These are phyloP conservation scores for Balamuthia mandrillaris DNA, from an alignment of 208 protist species.

Conservation along the genomic window DNA sequence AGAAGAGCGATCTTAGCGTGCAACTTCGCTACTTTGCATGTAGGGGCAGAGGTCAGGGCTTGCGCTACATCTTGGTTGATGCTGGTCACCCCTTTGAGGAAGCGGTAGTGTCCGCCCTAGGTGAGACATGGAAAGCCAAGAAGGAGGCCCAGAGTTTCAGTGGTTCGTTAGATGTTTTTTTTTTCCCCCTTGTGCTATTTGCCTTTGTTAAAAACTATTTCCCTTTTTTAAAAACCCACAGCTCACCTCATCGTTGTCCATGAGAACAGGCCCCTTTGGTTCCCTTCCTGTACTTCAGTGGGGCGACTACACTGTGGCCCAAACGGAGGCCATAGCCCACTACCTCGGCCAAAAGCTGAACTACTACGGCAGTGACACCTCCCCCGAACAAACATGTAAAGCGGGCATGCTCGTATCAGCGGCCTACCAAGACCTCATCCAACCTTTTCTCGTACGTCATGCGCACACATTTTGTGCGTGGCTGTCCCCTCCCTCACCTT, in stretches of 20 bases:
- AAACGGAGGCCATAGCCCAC: neutral
- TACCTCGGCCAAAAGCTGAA: neutral
- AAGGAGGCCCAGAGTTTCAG: neutral
- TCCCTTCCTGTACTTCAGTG: neutral
- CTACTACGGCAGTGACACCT: neutral
- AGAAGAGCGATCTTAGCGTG: no score
- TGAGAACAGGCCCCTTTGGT: neutral
- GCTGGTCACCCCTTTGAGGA: neutral
- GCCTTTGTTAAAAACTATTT: no score
- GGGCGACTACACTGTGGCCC: neutral
- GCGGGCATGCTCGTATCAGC: neutral
- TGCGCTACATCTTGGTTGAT: neutral
- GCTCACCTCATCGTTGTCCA: neutral
- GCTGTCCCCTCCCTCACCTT: no score
- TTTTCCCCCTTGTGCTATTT: neutral
- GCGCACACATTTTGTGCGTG: neutral
- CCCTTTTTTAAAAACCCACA: neutral
- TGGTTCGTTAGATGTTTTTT: neutral
- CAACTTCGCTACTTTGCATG: neutral
- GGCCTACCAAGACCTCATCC: neutral
- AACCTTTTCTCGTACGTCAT: neutral
- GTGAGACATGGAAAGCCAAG: neutral
- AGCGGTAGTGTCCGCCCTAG: neutral
- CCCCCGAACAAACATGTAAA: neutral
- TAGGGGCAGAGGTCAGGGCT: neutral